Conservation (phyloP, 23 red algal genomes). For the Gracilaria vermiculophylla region DNA sequence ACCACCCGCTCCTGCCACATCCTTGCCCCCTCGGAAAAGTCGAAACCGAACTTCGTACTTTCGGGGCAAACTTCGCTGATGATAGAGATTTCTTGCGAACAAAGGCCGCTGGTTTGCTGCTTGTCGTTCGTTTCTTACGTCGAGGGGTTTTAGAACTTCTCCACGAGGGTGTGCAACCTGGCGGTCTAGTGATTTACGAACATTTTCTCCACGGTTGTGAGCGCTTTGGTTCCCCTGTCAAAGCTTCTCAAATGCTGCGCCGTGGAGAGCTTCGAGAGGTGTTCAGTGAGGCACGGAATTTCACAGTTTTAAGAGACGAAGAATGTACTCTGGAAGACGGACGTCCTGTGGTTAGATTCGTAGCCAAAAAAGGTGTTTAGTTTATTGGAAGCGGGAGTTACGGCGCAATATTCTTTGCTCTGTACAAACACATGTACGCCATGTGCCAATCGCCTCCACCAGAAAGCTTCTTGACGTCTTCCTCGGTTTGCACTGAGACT, state of each 20-base stretch:
- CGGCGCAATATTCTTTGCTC: conserved; percentile 37
- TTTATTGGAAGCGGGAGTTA: neutral
- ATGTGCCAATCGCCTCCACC: conserved; percentile 99
- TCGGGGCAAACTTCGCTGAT: conserved; percentile 36
- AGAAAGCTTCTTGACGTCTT: conserved; percentile 83
- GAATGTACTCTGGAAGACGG: conserved; percentile 26
- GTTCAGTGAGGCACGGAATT: conserved; percentile 2
- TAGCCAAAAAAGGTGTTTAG: conserved; percentile 13
- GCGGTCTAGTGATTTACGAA: conserved; percentile 53
- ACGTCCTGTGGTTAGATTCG: conserved; percentile 53
- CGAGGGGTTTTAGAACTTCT: conserved; percentile 45
- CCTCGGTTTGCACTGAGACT: conserved; percentile 65
- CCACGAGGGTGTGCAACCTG: neutral
- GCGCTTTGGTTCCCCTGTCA: conserved; percentile 30
- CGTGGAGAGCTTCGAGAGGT: conserved; percentile 35
- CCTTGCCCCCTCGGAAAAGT: neutral
- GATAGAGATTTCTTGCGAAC: conserved; percentile 7
- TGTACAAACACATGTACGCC: conserved; percentile 91
- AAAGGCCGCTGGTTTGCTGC: conserved; percentile 12
- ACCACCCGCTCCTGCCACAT: neutral
- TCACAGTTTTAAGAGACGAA: conserved; percentile 26
- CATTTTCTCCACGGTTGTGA: conserved; percentile 64
- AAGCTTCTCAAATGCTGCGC: conserved; percentile 42
- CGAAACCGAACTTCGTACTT: neutral
- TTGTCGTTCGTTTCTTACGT: conserved; percentile 64